Base-by-base conservation (phyloP, 352 stramenopile species). In the Phytophthora tentaculata region DNA sequence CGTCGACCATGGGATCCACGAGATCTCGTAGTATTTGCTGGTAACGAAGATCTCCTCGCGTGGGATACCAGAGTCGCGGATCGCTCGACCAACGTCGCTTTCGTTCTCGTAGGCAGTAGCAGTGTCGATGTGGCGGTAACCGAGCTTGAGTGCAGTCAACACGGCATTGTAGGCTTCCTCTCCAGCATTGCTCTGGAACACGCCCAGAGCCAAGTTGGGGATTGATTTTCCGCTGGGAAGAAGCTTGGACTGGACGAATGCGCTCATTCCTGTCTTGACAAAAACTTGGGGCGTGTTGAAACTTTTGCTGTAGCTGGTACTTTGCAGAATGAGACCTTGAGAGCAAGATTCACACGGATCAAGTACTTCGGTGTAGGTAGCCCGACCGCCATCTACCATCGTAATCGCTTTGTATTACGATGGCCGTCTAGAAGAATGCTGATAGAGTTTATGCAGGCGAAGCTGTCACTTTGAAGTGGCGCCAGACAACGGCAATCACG, bases 111-210 rank as follows among this genome's bases (percentile, higher is more conserved):
- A 97, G 3, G 91, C 57, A 29, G 84, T 79, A 4, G 92, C 92
- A 14, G 84, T 94, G 72, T 97, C 92, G 59, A 98, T 97, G 65
- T 97, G 88, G 29, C 92, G 79, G 60, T 96, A 96, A 47, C 92
- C 92, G 1, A 90, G 22, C 17, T 88, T 71, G 19, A 97, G 68
- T 5, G 83, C 80, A 2, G 53, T 58, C 23, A 77, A 66, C 26
- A 91, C 83, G 10, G 77, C 75, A 41, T 84, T 59, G 65, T 89
- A 86, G 12, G 70, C 72, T 60, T 89, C 78, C 5, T 63, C 19
- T 13, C 73, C 71, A 44, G 66, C 64, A 41, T 72, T 63, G 49
- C 69, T 76, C 62, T 85, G 69, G 66, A 75, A 88, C 2, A 88
- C 79, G 20, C 83, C 83, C 7, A 89, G 63, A 0, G 78, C 83